These are phyloP conservation scores for Aspergillus sojae DNA, from an alignment of 2,329 filamentous ascomycete genomes.

Conservation along the genomic window DNA sequence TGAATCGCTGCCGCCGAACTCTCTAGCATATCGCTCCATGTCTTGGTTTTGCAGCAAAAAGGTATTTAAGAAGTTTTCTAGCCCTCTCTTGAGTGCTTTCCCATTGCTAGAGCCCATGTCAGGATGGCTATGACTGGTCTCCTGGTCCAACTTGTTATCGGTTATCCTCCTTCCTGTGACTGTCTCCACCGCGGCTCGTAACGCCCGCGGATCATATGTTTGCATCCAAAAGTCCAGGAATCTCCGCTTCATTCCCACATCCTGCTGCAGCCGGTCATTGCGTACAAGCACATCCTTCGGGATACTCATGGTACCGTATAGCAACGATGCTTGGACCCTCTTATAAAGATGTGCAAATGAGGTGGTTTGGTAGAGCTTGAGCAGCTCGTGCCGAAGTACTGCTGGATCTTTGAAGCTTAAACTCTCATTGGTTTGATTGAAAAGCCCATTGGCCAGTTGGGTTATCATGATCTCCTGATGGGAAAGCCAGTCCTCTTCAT, in stretches of 20 bases:
- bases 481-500: constrained; percentile 65
- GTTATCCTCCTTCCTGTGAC: constrained; percentile 59
- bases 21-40: constrained; percentile 31
- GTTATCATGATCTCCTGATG: constrained; percentile 65
- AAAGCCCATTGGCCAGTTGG: constrained; percentile 61
- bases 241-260: constrained; percentile 60
- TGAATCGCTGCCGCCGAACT: constrained; percentile 36
- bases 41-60: constrained; percentile 64
- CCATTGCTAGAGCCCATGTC: constrained; percentile 13
- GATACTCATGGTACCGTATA: constrained; percentile 60
- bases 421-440: constrained; percentile 40
- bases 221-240: constrained; percentile 62
- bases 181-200: constrained; percentile 60
- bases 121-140: neutral
- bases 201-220: constrained; percentile 55
- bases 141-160: constrained; percentile 15
- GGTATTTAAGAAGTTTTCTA: constrained; percentile 58
- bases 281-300: constrained; percentile 55
- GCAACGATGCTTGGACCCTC: constrained; percentile 60
- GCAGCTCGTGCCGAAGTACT: constrained; percentile 50
- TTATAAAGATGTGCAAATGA: constrained; percentile 56
- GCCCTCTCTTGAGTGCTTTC: constrained; percentile 41
- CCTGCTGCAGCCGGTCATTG: constrained; percentile 53
- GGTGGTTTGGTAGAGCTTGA: constrained; percentile 57
- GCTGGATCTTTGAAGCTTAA: constrained; percentile 26